Base-by-base conservation (phyloP, 75 land plant genomes). In the Chamaecyparis obtusa region DNA sequence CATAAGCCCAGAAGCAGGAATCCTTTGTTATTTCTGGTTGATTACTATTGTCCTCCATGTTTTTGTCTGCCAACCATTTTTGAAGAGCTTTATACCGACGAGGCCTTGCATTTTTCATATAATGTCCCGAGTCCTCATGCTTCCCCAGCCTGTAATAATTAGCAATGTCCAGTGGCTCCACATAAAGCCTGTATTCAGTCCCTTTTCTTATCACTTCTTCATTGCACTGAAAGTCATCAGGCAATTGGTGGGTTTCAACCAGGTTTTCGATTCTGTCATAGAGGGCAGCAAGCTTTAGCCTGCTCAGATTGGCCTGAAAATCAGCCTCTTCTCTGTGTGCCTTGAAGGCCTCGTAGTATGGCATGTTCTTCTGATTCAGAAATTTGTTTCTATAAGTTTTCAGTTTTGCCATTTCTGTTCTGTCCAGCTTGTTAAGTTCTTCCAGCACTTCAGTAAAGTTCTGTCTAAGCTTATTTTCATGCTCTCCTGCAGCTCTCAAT, bases 101-200 rank as follows among this genome's bases (percentile, higher is more conserved):
- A 32, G 75, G 75, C 75, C 75, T 71, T 30, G 13, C 41, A 1
- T 41, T 41, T 2, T 1, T 1, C 1, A 41, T 1, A 72, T 94
- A 94, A 51, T 91, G 93, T 0, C 93, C 95, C 1, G 54, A 49
- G 44, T 2, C 83, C 17, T 80, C 85, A 60, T 91, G 88, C 87
- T 21, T 85, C 27, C 89, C 88, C 0, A 17, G 75, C n/a, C 92
- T 46, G 46, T 94, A 94, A 57, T 92, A 94, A 36, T 94, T 92
- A 3, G 95, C 95, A 54, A 94, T 92, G 76, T 94, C 95, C 43
- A 94, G 79, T 2, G 95, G 95, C 89, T 94, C 95, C 16, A 92
- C 92, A 1, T 92, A 87, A 16, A 92, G 91, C 83, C 76, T 89
- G 85, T 94, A 94, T 71, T 86, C 88, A 1, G 90, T 92, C 27